A percentile compares a stretch with the other conserved stretches of the same genome.
Evolutionary conservation across 441 rosid genomes (phyloP).

Genomic region (Mallotus japonicus): DNA sequence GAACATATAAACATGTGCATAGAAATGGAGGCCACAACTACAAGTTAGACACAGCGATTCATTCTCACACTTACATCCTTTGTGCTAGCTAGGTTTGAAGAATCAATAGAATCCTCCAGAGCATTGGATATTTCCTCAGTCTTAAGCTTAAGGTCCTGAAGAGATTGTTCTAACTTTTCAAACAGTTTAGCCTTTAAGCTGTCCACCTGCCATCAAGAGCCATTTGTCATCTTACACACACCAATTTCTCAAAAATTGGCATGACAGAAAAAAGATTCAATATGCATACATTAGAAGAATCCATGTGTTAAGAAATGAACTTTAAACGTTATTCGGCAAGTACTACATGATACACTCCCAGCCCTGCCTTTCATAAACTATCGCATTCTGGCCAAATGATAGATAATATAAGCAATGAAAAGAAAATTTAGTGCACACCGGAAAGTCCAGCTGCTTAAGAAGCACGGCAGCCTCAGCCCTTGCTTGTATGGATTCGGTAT

Average conservation of each 20-base stretch:
- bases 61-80: conserved; percentile 55
- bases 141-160: conserved; percentile 67
- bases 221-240: conserved; percentile 19
- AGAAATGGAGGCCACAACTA: not conserved
- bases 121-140: conserved; percentile 42
- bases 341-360: not conserved
- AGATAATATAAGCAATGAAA: conserved; percentile 14
- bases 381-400: not conserved
- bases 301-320: not conserved
- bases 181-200: conserved; percentile 78
- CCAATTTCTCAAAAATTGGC: conserved; percentile 14
- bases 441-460: conserved; percentile 89
- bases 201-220: conserved; percentile 61
- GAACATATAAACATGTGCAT: not conserved
- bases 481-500: conserved; percentile 89
- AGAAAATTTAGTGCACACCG: conserved; percentile 53
- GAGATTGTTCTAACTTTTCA: conserved; percentile 88
- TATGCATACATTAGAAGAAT: conserved; percentile 15
- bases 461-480: conserved; percentile 98
- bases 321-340: conserved; percentile 6
- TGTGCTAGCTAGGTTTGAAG: conserved; percentile 36
- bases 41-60: conserved; percentile 9
- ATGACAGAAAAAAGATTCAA: not conserved
- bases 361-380: not conserved
- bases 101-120: conserved; percentile 42